These are phyloP conservation scores for Babesia ovis DNA, from an alignment of 169 alveolate species.

Conservation along the genomic window DNA sequence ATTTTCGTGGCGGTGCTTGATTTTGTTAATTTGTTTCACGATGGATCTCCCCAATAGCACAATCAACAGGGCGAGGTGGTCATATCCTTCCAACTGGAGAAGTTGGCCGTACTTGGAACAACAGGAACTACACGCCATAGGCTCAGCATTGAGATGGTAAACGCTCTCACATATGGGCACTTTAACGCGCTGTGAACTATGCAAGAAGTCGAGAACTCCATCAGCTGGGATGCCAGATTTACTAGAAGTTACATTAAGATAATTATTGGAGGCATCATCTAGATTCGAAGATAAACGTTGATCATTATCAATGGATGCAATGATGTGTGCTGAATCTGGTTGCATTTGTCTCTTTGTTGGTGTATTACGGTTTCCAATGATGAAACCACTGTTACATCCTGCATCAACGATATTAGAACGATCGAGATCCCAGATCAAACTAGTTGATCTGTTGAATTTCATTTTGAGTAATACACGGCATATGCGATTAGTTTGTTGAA, in stretches of 20 bases:
- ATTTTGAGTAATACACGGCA: conserved; percentile 3
- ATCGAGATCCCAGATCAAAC: not conserved
- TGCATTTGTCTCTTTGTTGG: no score
- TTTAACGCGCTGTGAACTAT: not conserved
- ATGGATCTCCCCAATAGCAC: conserved; percentile 53
- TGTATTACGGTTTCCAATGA: not conserved
- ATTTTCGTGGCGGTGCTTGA: conserved; percentile 35
- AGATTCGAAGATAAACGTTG: not conserved
- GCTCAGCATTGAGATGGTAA: not conserved
- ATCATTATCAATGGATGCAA: not conserved
- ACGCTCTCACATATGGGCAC: conserved; percentile 52
- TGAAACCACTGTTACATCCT: not conserved
- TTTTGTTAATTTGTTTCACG: conserved; percentile 10
- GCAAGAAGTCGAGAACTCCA: not conserved
- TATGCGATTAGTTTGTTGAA: conserved; percentile 25
- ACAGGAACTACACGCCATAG: conserved; percentile 25
- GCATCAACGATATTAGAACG: not conserved
- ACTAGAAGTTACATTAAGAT: not conserved
- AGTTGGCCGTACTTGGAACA: conserved; percentile 26
- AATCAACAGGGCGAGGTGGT: conserved; percentile 37
- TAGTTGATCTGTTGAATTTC: conserved; percentile 34
- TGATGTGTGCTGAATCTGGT: no score
- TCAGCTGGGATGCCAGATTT: not conserved
- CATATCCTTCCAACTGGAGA: conserved; percentile 33
- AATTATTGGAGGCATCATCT: not conserved